phyloP scores from a whole-genome alignment of 805 yeast species.

The Wickerhamomyces chaumierensis region DNA sequence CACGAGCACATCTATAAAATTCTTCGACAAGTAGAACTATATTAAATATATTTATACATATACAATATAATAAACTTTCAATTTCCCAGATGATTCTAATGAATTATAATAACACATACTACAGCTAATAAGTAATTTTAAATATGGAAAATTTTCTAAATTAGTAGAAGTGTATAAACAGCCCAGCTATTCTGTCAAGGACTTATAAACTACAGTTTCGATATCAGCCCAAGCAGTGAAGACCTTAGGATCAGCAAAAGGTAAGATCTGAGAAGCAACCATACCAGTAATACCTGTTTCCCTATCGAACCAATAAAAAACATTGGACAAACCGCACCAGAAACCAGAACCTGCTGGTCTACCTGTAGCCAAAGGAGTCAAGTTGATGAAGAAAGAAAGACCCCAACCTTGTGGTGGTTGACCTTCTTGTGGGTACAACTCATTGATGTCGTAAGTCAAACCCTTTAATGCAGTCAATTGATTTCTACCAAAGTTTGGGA shows the following conservation, averaged over 20 bases:
- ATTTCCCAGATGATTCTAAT: too few relatives aligned
- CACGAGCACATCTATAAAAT: too few relatives aligned
- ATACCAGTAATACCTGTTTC: conserved; percentile 28
- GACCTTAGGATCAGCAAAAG: conserved; percentile 20
- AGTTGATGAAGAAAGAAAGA: conserved; percentile 19
- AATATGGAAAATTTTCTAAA: too few relatives aligned
- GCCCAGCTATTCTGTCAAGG: too few relatives aligned
- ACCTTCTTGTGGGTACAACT: conserved; percentile 17
- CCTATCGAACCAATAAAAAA: conserved; percentile 30
- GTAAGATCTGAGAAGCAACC: conserved; percentile 27
- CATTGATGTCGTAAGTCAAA: conserved; percentile 9
- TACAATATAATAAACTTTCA: too few relatives aligned
- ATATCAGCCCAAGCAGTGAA: conserved; percentile 11
- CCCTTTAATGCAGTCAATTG: conserved; percentile 8
- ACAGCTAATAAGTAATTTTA: too few relatives aligned
- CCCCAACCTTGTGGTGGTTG: conserved; percentile 23
- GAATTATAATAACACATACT: too few relatives aligned
- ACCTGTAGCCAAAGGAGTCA: conserved; percentile 22
- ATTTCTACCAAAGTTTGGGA: conserved; percentile 13
- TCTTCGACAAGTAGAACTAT: too few relatives aligned
- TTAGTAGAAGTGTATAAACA: too few relatives aligned
- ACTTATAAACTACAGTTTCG: conserved; percentile 11
- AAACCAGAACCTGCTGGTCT: conserved; percentile 24
- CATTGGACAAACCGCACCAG: conserved; percentile 31
- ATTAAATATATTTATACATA: too few relatives aligned